These are phyloP conservation scores for Cucurbita argyrosperma DNA, from an alignment of 306 rosid species.

Conservation along the genomic window DNA sequence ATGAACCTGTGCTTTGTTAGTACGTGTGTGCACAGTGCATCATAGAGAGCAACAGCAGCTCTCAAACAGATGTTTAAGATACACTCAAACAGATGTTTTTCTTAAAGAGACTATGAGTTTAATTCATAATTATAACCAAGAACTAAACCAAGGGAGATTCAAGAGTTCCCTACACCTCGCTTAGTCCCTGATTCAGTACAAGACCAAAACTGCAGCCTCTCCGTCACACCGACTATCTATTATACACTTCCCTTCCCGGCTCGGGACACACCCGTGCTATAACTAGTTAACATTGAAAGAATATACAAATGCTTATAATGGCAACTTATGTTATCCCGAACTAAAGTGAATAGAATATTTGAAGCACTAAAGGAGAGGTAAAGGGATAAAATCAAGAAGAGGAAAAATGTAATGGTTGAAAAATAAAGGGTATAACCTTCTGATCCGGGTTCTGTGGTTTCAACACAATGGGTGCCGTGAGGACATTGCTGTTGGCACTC, in stretches of 20 bases:
- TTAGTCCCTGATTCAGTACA: not conserved
- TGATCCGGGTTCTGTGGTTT: slow-evolving; percentile 35
- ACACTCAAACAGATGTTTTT: too few relatives aligned
- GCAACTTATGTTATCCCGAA: not conserved
- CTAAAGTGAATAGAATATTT: not conserved
- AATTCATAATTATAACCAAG: too few relatives aligned
- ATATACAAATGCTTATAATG: not conserved
- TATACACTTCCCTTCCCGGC: not conserved
- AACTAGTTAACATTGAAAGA: not conserved
- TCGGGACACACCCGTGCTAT: not conserved
- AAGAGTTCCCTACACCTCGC: not conserved
- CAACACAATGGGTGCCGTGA: slow-evolving; percentile 57
- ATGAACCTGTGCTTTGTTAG: not conserved
- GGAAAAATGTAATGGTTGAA: not conserved
- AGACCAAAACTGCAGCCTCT: not conserved
- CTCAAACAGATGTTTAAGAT: too few relatives aligned
- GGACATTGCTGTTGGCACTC: slow-evolving; percentile 29
- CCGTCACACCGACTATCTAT: not conserved
- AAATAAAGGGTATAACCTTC: slow-evolving; percentile 32
- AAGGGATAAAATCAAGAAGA: not conserved
- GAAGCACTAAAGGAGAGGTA: not conserved
- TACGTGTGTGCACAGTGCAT: not conserved
- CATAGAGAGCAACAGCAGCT: not conserved
- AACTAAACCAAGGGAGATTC: not conserved
- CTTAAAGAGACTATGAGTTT: too few relatives aligned